Conservation (phyloP, 1,284 basidiomycete genomes). For the Gomphus sp. region DNA sequence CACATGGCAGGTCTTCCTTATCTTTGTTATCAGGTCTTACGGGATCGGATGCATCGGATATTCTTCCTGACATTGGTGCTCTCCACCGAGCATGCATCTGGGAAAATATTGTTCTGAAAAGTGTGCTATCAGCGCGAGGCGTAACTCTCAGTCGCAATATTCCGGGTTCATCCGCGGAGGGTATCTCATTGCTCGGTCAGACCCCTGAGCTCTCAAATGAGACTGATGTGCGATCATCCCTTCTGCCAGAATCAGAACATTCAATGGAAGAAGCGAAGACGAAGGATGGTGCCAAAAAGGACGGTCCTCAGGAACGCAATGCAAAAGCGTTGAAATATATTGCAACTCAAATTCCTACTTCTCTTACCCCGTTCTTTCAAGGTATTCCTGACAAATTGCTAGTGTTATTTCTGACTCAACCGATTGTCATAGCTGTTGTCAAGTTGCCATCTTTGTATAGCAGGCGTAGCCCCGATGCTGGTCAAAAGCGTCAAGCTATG, state of each 20-base stretch:
- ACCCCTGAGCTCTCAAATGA: conserved; percentile 34
- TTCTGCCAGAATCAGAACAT: conserved; percentile 3
- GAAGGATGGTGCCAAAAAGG: conserved; percentile 27
- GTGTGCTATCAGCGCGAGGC: conserved; percentile 43
- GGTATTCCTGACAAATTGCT: conserved; percentile 35
- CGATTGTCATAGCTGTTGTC: conserved; percentile 56
- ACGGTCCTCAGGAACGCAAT: conserved; percentile 50
- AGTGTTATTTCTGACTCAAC: not conserved
- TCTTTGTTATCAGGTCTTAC: conserved; percentile 72
- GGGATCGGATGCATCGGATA: conserved; percentile 49
- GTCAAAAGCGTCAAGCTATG: conserved; percentile 73
- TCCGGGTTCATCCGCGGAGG: conserved; percentile 32
- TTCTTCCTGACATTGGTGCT: conserved; percentile 69
- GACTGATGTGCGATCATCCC: conserved; percentile 10
- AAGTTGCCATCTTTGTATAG: conserved; percentile 70
- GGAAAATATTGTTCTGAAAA: conserved; percentile 79
- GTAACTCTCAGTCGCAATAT: conserved; percentile 31
- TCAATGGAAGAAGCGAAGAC: not conserved
- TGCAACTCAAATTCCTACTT: conserved; percentile 69
- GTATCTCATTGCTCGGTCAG: conserved; percentile 14
- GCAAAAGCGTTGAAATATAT: conserved; percentile 76
- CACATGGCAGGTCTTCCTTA: conserved; percentile 73
- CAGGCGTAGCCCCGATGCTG: conserved; percentile 65
- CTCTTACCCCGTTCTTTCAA: conserved; percentile 83
- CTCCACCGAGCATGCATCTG: conserved; percentile 81